Percentiles rank a stretch among this genome's conserved stretches.
phyloP scores from a whole-genome alignment of 2,329 filamentous ascomycete species.

The Fusarium sp. region DNA sequence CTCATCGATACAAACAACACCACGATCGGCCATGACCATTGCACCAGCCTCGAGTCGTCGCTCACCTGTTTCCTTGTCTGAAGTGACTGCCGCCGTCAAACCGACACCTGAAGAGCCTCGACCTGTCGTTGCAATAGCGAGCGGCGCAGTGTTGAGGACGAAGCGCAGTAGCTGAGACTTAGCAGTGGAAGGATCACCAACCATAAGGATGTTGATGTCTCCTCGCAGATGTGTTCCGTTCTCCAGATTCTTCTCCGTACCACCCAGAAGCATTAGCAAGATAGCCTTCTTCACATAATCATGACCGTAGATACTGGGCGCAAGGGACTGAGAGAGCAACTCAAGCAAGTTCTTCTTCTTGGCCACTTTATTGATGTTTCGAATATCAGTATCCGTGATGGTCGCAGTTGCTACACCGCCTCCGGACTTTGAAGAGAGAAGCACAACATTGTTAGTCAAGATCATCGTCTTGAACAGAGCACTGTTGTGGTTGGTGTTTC shows the following conservation, averaged over 20 bases:
- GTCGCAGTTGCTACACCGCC: conserved; percentile 90
- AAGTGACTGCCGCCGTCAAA: conserved; percentile 95
- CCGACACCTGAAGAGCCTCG: conserved; percentile 96
- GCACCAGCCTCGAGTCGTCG: conserved; percentile 94
- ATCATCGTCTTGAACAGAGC: conserved; percentile 95
- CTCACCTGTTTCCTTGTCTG: conserved; percentile 97
- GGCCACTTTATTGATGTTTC: conserved; percentile 97
- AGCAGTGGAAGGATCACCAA: conserved; percentile 96
- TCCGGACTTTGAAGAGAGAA: conserved; percentile 94
- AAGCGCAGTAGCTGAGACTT: conserved; percentile 99
- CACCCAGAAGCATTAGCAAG: conserved; percentile 91
- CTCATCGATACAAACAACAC: conserved; percentile 98
- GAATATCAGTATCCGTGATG: conserved; percentile 96
- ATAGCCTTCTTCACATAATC: conserved; percentile 99
- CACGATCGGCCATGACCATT: conserved; percentile 97
- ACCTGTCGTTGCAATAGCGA: conserved; percentile 97
- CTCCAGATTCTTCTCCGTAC: conserved; percentile 98
- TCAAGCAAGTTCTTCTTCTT: conserved; percentile 97
- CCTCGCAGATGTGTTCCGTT: conserved; percentile 98
- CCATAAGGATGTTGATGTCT: conserved; percentile 99
- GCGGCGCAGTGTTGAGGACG: conserved; percentile 93
- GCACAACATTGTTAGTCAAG: conserved; percentile 92
- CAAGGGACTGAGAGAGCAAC: conserved; percentile 90
- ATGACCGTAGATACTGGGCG: conserved; percentile 96
- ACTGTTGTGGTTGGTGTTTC: conserved; percentile 89